Base-by-base conservation (phyloP, 306 rosid genomes). In the Trifolium dubium region DNA sequence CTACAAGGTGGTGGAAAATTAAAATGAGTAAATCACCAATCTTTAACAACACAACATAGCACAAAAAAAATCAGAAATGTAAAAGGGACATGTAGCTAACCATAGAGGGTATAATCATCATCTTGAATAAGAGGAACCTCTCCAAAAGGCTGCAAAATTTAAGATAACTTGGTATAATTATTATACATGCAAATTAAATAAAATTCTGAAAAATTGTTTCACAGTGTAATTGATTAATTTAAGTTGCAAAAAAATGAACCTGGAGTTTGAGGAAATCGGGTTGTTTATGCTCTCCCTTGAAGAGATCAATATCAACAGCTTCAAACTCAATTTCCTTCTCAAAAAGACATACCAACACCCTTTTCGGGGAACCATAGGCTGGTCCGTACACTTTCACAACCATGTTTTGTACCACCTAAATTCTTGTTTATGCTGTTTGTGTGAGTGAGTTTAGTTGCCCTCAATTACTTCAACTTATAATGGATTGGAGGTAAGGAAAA, bases 321-420 rank as follows among this genome's bases (percentile, higher is more conserved):
- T 86, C 88, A 77, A 86, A 86, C 19, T 81, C 86, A n/a, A 86
- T 8, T 62, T 77, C 81, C 55, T 86, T 86, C 75, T 86, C 90
- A 64, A 86, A 65, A 5, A 84, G 74, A 73, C 86, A 86, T 55
- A 81, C 68, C 2, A 86, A 28, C 49, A 86, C 90, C 54, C 86
- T 74, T 32, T 84, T 86, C 0, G 90, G 83, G 34, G 70, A 19
- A 44, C 50, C 88, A 43, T 65, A 86, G 3, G 43, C 23, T 0
- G 90, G 90, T 9, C 90, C 90, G 8, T 83, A 86, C 76, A 87
- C 90, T 80, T 82, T 87, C 17, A 87, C 86, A 6, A 77, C 75
- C 80, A 77, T 77, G 0, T 68, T 67, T 6, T 23, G 23, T 23
- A 23, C n/a, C n/a, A n/a, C n/a, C n/a, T n/a, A n/a, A n/a, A 35